phyloP scores from a whole-genome alignment of 2,329 filamentous ascomycete genomes.

The Trichoderma sp. region DNA sequence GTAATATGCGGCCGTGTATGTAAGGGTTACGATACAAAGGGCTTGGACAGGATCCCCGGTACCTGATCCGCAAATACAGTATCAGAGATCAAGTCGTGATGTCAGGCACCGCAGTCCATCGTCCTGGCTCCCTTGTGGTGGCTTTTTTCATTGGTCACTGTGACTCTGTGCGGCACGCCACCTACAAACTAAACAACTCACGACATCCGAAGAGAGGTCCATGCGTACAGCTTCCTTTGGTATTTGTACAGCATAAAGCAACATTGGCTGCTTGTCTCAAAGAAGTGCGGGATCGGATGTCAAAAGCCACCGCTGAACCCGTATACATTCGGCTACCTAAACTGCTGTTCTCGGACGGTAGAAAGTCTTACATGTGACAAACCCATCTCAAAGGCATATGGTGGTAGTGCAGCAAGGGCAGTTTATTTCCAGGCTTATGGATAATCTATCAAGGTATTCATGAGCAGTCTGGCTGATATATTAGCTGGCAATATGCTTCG shows the following conservation, averaged over 20 bases:
- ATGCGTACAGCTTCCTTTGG: neutral
- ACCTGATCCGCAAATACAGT: neutral
- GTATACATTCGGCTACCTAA: neutral
- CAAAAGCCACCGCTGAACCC: neutral
- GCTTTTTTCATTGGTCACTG: conserved; percentile 1
- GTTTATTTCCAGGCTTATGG: neutral
- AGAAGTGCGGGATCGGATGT: neutral
- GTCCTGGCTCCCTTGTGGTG: neutral
- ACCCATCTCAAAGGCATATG: too few species aligned
- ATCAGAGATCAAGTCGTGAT: neutral
- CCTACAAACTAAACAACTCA: neutral
- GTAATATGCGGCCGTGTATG: neutral
- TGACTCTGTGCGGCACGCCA: neutral
- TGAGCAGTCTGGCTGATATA: neutral
- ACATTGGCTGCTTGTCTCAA: conserved; percentile 8
- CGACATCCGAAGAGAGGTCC: neutral
- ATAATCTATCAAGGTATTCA: neutral
- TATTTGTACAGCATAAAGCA: neutral
- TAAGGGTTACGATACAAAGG: neutral
- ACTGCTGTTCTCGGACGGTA: neutral
- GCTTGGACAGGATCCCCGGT: neutral
- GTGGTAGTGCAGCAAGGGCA: neutral
- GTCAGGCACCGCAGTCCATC: neutral
- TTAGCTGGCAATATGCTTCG: neutral
- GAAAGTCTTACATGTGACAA: neutral